These are phyloP conservation scores for Butyriboletus appendiculatus DNA, from an alignment of 1,284 basidiomycete species.

Conservation along the genomic window DNA sequence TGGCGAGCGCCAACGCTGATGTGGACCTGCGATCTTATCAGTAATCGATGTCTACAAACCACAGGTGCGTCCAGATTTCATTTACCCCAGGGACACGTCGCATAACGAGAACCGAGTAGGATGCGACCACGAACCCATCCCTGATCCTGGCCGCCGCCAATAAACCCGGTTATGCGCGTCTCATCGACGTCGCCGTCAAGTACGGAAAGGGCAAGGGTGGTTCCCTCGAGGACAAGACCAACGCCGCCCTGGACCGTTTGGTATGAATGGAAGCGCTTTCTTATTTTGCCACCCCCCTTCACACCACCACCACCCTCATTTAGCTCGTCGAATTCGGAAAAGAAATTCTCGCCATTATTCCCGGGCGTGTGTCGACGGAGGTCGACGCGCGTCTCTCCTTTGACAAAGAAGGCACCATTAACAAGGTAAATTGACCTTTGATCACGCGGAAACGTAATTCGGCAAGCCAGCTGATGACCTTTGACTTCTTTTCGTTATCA, in stretches of 20 bases:
- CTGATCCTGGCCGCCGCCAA: slow-evolving; percentile 92
- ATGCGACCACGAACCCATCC: slow-evolving; percentile 95
- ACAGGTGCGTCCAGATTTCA: slow-evolving; percentile 50
- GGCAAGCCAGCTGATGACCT: slow-evolving; percentile 15
- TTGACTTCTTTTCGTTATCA: slow-evolving; percentile 16
- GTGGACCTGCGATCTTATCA: slow-evolving; percentile 34
- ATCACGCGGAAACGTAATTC: slow-evolving; percentile 15
- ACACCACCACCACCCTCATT: slow-evolving; percentile 13
- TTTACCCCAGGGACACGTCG: slow-evolving; percentile 1
- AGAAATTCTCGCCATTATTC: slow-evolving; percentile 94
- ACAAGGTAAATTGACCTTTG: slow-evolving; percentile 55
- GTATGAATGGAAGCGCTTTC: slow-evolving; percentile 46
- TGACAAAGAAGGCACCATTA: slow-evolving; percentile 91
- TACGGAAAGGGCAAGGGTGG: slow-evolving; percentile 85
- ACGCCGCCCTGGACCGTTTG: slow-evolving; percentile 85
- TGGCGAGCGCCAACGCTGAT: slow-evolving; percentile 10
- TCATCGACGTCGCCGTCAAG: slow-evolving; percentile 84
- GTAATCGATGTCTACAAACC: slow-evolving; percentile 93
- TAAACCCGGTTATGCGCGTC: slow-evolving; percentile 82
- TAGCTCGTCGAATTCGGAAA: slow-evolving; percentile 96
- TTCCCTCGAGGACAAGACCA: slow-evolving; percentile 68
- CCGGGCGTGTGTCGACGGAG: slow-evolving; percentile 98
- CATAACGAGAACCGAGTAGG: slow-evolving; percentile 42
- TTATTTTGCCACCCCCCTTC: slow-evolving; percentile 4
- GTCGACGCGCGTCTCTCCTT: slow-evolving; percentile 98